Conservation (phyloP, 441 rosid genomes). For the Francoa sonchifolia region DNA sequence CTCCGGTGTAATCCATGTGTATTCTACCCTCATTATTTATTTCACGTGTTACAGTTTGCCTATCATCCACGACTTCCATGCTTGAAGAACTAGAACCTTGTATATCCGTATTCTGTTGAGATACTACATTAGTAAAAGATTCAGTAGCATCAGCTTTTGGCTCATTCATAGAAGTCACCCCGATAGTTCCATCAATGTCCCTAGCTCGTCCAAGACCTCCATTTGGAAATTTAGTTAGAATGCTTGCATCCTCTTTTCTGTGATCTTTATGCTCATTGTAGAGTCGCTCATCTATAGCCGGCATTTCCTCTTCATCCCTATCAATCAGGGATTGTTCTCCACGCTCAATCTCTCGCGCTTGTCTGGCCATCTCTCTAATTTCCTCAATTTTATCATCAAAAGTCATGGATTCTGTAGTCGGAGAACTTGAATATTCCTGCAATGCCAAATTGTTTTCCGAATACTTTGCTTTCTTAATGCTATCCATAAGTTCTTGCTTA, state of each 20-base stretch:
- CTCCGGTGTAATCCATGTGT: slow-evolving; percentile 13
- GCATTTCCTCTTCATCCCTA: slow-evolving; percentile 25
- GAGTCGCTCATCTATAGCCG: slow-evolving; percentile 11
- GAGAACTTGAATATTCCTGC: slow-evolving; percentile 23
- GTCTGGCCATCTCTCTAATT: slow-evolving; percentile 46
- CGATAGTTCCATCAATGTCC: slow-evolving; percentile 13
- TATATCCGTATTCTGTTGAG: slow-evolving; percentile 17
- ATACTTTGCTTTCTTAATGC: slow-evolving; percentile 33
- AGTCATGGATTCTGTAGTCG: slow-evolving; percentile 17
- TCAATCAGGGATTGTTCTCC: slow-evolving; percentile 17
- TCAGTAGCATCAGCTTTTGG: slow-evolving; percentile 15
- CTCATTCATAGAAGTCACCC: slow-evolving; percentile 8
- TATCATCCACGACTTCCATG: slow-evolving; percentile 15
- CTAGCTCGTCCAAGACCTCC: slow-evolving; percentile 14
- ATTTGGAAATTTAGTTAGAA: slow-evolving; percentile 11
- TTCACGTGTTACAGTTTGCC: slow-evolving; percentile 9
- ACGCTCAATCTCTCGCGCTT: slow-evolving; percentile 35
- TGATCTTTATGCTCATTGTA: slow-evolving; percentile 10
- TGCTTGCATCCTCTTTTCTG: slow-evolving; percentile 14
- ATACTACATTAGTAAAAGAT: slow-evolving; percentile 15
- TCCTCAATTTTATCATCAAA: slow-evolving; percentile 34
- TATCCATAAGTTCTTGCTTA: slow-evolving; percentile 37
- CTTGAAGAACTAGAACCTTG: slow-evolving; percentile 19
- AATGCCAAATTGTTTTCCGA: slow-evolving; percentile 20
- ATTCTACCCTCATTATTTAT: slow-evolving; percentile 12